Base-by-base conservation (phyloP, 495 filamentous ascomycete genomes). In the Neurospora sp. region DNA sequence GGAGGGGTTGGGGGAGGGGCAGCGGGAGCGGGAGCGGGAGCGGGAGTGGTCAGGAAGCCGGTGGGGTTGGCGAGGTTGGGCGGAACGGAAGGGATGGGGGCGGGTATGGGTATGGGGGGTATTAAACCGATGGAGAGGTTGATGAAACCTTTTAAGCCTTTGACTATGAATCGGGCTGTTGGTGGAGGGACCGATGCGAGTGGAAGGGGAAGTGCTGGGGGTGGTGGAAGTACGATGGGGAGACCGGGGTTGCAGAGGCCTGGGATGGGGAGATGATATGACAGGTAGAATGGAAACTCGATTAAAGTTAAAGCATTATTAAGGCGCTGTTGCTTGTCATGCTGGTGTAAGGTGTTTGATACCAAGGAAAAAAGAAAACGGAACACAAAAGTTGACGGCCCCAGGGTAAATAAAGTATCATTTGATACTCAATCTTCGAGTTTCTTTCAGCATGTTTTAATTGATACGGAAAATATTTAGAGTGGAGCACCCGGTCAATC, bases 121-220 rank as follows among this genome's bases (percentile, higher is more conserved):
- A 83, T 85, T 35, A 74, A 79, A 45, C 79, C 81, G 10, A 81
- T 86, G 73, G 82, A 85, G 18, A 80, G 76, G 76, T 72, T 85
- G 70, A 77, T 80, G 48, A 84, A 79, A 71, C 84, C 84, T 42
- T 86, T 85, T 71, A 85, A 84, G 78, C 83, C 82, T 22, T 74
- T 84, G 74, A 85, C 82, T 9, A 81, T 86, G 1, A 85, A 79
- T 70, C 79, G 81, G 69, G 22, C 27, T 31, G 72, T 45, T 6
- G 39, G 10, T 72, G 4, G 35, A 37, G 35, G 5, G 35, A 6
- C 4, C 35, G 35, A 5, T 37, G 35, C 4, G 35, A 37, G 20
- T 27, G 45, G 45, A 4, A 53, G 4, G 9, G 39, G 9, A n/a
- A 40, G 10, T n/a, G n/a, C n/a, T n/a, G n/a, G n/a, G n/a, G n/a